phyloP scores from a whole-genome alignment of 345 rosid species.

The Syzygium aqueum region DNA sequence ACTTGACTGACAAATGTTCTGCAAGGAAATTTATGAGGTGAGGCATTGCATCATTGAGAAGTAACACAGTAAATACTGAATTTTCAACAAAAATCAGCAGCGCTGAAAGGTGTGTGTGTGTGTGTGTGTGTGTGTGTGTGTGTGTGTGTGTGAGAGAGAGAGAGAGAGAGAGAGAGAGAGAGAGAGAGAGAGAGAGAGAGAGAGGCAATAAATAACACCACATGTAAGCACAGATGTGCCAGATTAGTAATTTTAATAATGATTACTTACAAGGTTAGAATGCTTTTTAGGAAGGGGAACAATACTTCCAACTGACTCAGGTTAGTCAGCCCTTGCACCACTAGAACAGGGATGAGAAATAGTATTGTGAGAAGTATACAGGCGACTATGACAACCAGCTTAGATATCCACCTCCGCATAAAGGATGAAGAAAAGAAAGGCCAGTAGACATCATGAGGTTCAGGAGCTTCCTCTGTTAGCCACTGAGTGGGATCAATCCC shows the following conservation, averaged over 20 bases:
- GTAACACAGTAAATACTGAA: background rate
- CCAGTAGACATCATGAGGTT: constrained; percentile 87
- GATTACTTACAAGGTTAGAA: constrained; percentile 56
- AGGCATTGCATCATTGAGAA: constrained; percentile 4
- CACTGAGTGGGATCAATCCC: constrained; percentile 79
- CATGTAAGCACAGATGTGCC: background rate
- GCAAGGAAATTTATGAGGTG: constrained; percentile 22
- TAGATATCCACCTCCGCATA: constrained; percentile 77
- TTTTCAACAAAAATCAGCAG: background rate
- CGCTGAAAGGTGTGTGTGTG: background rate
- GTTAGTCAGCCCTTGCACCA: constrained; percentile 96
- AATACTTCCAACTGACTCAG: constrained; percentile 59
- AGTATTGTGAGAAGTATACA: constrained; percentile 68
- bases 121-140: no score
- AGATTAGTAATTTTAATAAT: background rate
- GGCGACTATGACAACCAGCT: constrained; percentile 52
- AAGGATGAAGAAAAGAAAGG: constrained; percentile 89
- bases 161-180: background rate
- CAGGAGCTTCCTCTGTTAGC: constrained; percentile 86
- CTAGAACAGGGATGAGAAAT: constrained; percentile 80
- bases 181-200: background rate
- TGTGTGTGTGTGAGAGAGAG: background rate
- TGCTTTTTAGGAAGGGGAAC: constrained; percentile 75
- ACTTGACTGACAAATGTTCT: constrained; percentile 69
- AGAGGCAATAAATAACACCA: background rate